Evolutionary conservation across 2,329 filamentous ascomycete species (phyloP), one percentile per base, ranked within the genome.

Genomic region (Aspergillus chevalieri): DNA sequence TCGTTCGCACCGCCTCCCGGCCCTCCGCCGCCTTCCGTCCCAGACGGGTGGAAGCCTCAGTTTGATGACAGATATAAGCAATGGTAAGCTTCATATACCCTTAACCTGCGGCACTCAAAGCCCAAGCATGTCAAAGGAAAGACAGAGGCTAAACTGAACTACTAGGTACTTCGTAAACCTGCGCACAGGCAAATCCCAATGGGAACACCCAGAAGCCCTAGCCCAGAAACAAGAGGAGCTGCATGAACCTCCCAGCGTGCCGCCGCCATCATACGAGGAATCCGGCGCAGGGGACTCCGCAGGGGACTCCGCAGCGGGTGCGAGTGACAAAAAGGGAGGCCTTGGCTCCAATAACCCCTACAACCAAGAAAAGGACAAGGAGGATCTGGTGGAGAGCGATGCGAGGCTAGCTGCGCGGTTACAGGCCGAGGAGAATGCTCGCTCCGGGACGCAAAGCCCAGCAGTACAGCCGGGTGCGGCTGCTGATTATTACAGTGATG

Each of bases 41-140:
- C 88, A 2, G 85, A 87, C 61, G 90, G 90, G 60, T 96, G 89
- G 87, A 84, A 87, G 63, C 86, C 85, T 9, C 81, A 89, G 56
- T 95, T 85, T 81, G 93, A 95, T 69, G 83, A 86, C 0, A 84
- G 93, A 64, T 95, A 95, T 75, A 85, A 85, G 63, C 86, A 93
- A 79, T 95, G 88, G 85, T 84, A 65, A 57, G 73, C 57, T 36
- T 3, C 26, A 30, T 5, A 30, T 30, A 12, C 26, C 4, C 10
- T 10, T 30, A 30, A 30, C 9, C 26, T 12, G 12, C 26, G 10
- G 9, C 9, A 10, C 26, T 30, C 10, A 30, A 30, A 30, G 9
- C 26, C 6, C 9, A 30, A 30, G 26, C 26, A 12, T 5, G 10
- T 30, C 26, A 30, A 30, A 30, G 10, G 26, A 30, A 30, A 30